phyloP scores from a whole-genome alignment of 805 yeast genomes.

The Geotrichum ghanense region DNA sequence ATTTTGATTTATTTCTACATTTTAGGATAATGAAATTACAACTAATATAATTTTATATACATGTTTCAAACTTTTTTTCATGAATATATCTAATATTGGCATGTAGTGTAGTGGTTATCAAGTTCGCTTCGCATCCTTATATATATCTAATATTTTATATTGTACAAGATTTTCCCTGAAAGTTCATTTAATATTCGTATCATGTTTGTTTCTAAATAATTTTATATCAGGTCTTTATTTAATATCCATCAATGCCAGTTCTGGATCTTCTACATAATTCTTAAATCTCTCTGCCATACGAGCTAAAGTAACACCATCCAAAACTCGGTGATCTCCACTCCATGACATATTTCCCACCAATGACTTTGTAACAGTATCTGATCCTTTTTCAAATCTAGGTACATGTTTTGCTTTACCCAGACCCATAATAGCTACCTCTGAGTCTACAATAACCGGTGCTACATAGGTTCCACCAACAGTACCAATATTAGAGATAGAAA shows the following conservation, averaged over 20 bases:
- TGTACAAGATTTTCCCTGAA: too few species aligned
- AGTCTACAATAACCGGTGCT: conserved; percentile 24
- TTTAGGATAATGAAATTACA: too few species aligned
- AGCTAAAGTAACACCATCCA: conserved; percentile 28
- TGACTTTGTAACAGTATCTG: conserved; percentile 18
- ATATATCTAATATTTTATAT: too few species aligned
- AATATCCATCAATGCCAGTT: conserved; percentile 12
- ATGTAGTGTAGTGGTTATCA: too few species aligned
- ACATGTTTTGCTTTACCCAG: conserved; percentile 20
- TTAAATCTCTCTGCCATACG: conserved; percentile 20
- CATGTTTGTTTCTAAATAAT: too few species aligned
- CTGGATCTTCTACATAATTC: conserved; percentile 16
- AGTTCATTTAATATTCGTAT: too few species aligned
- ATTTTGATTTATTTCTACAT: too few species aligned
- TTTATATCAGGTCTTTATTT: conserved; percentile 3
- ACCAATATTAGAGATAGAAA: conserved; percentile 26
- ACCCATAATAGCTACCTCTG: conserved; percentile 25
- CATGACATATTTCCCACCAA: conserved; percentile 22
- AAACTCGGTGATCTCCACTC: conserved; percentile 26
- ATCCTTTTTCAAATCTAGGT: conserved; percentile 19
- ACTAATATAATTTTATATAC: too few species aligned
- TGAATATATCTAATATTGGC: too few species aligned
- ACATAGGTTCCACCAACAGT: conserved; percentile 26
- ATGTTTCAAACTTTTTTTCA: too few species aligned
- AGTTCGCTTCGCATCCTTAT: too few species aligned